A percentile compares a stretch with the other conserved stretches of the same genome.
phyloP scores from a whole-genome alignment of 805 yeast genomes.

The Scheffersomyces spartinae region DNA sequence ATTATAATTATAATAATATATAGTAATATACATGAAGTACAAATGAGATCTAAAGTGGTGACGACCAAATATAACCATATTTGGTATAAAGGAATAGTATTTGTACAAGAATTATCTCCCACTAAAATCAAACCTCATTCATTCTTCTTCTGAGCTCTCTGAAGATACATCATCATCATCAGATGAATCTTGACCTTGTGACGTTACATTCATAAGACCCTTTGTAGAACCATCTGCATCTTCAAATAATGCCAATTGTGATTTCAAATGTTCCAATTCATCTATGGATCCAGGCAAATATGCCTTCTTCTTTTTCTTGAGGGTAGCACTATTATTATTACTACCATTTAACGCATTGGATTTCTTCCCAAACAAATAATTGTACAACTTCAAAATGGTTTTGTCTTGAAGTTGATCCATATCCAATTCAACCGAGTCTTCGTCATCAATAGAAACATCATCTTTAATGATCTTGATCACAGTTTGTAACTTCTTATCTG shows the following conservation, averaged over 20 bases:
- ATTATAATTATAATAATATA: slow-evolving; percentile 1
- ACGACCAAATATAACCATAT: slow-evolving; percentile 3
- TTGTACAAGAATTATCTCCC: neutral
- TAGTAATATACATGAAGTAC: slow-evolving; percentile 8
- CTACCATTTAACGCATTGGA: slow-evolving; percentile 15
- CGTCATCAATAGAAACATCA: slow-evolving; percentile 46
- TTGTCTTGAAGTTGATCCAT: slow-evolving; percentile 84
- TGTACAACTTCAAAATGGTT: slow-evolving; percentile 74
- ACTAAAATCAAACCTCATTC: slow-evolving; percentile 5
- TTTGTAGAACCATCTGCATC: slow-evolving; percentile 23
- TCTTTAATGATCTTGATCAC: slow-evolving; percentile 80
- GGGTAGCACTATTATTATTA: slow-evolving; percentile 7
- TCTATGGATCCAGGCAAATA: slow-evolving; percentile 62
- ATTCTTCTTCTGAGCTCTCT: slow-evolving; percentile 69
- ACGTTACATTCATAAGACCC: slow-evolving; percentile 20
- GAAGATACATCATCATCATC: slow-evolving; percentile 41
- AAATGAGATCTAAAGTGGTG: slow-evolving; percentile 5
- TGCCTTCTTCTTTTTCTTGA: slow-evolving; percentile 38
- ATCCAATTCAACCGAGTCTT: slow-evolving; percentile 87
- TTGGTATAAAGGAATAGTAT: slow-evolving; percentile 1
- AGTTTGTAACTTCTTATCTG: slow-evolving; percentile 72
- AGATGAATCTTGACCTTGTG: slow-evolving; percentile 31
- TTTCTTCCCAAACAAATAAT: slow-evolving; percentile 53
- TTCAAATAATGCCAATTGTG: slow-evolving; percentile 34
- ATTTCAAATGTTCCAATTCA: slow-evolving; percentile 48